Base-by-base conservation (phyloP, 164 flowering plant genomes). In the Vitis cinerea region DNA sequence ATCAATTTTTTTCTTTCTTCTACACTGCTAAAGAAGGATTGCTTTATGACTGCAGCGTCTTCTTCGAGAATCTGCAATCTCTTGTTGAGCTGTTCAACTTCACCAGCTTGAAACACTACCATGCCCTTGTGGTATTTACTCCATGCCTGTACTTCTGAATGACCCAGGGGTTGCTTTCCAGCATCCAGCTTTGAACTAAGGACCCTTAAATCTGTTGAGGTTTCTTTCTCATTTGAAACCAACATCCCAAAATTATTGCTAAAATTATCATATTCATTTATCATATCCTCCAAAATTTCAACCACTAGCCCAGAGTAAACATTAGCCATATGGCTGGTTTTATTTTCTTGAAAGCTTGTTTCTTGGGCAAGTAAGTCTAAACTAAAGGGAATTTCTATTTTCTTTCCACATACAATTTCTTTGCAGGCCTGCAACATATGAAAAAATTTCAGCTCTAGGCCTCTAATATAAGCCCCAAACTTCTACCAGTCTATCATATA, bases 1-100 rank as follows among this genome's bases (percentile, higher is more conserved):
- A 75, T 61, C 71, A 85, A 60, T 37, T 29, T 61, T 17, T 47
- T 72, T 19, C 81, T 80, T 70, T 83, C 89, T 60, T 78, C 66
- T 62, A 68, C 10, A 5, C 74, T 51, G 50, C 64, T 65, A 50
- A 78, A n/a, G 50, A 85, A 29, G 9, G 62, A 76, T 69, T 71
- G 57, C 59, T 73, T 83, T 67, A 75, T 60, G 0, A 14, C 7
- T 63, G 70, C 61, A 56, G 23, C 67, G 63, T 85, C 89, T 66
- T 82, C 83, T 78, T 82, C 84, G 67, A 82, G 87, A 66, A 56
- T 37, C 64, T 64, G 66, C 74, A 83, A 62, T 71, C 81, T 64
- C 66, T 50, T 37, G 19, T 64, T 66, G 9, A 85, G 72, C 72
- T 47, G 57, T 59, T 78, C 48, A 5, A 80, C 51, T 55, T 68